These are phyloP conservation scores for Takashimella koratensis DNA, from an alignment of 1,284 basidiomycete genomes.

Conservation along the genomic window DNA sequence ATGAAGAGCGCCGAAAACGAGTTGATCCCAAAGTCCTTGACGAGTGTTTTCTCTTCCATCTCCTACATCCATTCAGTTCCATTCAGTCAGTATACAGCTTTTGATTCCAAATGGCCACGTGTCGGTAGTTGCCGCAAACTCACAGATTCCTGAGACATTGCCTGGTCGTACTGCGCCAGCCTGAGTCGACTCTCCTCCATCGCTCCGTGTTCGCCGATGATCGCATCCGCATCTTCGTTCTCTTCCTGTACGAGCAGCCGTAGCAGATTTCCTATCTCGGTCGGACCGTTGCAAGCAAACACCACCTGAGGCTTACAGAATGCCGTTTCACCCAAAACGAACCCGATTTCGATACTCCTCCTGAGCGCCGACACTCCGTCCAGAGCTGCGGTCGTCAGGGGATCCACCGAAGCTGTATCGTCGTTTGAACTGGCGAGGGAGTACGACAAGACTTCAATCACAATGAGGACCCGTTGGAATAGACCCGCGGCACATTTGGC, in stretches of 20 bases:
- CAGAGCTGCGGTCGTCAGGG: background rate
- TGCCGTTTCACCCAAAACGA: background rate
- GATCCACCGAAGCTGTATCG: background rate
- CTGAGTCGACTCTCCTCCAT: background rate
- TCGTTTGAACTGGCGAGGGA: background rate
- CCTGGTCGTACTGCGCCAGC: too few species aligned
- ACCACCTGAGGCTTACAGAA: background rate
- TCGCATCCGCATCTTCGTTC: background rate
- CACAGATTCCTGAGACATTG: too few species aligned
- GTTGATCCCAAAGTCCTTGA: conserved; percentile 5
- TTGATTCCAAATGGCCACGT: too few species aligned
- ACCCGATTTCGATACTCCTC: background rate
- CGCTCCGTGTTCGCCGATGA: background rate
- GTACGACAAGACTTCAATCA: background rate
- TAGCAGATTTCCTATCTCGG: background rate
- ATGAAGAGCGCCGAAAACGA: conserved; percentile 12
- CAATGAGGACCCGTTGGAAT: background rate
- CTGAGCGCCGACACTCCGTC: background rate
- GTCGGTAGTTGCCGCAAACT: too few species aligned
- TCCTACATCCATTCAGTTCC: background rate
- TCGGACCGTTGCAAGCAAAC: background rate
- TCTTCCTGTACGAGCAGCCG: background rate
- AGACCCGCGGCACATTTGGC: background rate
- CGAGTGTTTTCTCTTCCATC: background rate
- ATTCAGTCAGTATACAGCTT: too few species aligned